phyloP scores from a whole-genome alignment of 2,329 filamentous ascomycete species.

The Chaetomium strumarium region DNA sequence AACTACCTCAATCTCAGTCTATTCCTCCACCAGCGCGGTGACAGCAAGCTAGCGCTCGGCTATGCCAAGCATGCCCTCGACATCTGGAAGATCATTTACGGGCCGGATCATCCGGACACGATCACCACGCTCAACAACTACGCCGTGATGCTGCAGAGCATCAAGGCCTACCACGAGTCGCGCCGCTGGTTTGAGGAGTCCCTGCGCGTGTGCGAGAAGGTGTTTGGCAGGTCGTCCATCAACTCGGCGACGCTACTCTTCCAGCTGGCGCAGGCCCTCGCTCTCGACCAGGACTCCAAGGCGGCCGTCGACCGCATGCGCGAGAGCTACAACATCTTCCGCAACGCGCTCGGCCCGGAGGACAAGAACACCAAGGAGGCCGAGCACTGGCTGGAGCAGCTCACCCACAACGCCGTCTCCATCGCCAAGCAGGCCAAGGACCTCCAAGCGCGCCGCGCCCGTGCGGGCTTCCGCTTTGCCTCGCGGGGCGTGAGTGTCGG shows the following conservation, averaged over 20 bases:
- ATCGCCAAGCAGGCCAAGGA: conserved; percentile 94
- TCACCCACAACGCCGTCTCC: conserved; percentile 90
- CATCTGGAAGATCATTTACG: conserved; percentile 96
- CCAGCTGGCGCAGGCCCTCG: conserved; percentile 92
- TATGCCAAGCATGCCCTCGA: conserved; percentile 91
- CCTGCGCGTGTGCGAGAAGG: conserved; percentile 77
- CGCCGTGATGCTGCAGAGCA: conserved; percentile 93
- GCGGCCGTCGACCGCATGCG: conserved; percentile 88
- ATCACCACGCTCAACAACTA: conserved; percentile 99
- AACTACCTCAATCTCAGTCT: conserved; percentile 94
- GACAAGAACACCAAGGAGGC: conserved; percentile 98
- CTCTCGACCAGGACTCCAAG: conserved; percentile 93
- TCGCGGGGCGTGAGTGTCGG: conserved; percentile 57
- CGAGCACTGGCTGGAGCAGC: conserved; percentile 90
- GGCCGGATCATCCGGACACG: conserved; percentile 86
- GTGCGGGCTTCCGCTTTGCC: conserved; percentile 63
- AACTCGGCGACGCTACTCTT: conserved; percentile 93
- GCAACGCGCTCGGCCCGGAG: conserved; percentile 74
- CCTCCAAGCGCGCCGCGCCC: conserved; percentile 66
- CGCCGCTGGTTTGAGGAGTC: conserved; percentile 96
- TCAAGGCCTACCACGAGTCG: conserved; percentile 92
- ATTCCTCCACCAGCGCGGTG: conserved; percentile 87
- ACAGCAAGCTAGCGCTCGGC: conserved; percentile 78
- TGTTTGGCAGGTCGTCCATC: conserved; percentile 84
- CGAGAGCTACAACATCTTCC: conserved; percentile 94